These are phyloP conservation scores for Cryphonectria radicalis DNA, from an alignment of 2,329 filamentous ascomycete genomes.

Conservation along the genomic window DNA sequence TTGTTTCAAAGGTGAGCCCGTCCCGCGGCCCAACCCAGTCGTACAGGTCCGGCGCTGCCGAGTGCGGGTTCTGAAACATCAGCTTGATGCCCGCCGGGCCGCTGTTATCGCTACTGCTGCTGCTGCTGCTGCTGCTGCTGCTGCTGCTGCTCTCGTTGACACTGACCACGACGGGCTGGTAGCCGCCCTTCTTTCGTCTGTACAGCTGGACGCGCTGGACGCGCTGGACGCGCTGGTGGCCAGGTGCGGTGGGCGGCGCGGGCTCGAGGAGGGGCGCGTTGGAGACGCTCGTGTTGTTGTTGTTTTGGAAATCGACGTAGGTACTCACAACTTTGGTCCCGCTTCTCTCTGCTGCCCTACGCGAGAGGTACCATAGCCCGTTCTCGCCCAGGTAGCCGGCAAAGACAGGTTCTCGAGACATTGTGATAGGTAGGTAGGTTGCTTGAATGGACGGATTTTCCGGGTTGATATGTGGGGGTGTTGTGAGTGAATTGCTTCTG, in stretches of 20 bases:
- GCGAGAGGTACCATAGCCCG: slow-evolving; percentile 1
- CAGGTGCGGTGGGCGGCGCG: not conserved
- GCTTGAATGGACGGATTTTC: not conserved
- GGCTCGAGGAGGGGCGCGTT: no score
- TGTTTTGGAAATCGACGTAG: no score
- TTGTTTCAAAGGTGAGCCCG: not conserved
- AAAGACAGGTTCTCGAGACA: slow-evolving; percentile 4
- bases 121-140: not conserved
- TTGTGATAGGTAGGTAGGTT: not conserved
- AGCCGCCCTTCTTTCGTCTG: not conserved
- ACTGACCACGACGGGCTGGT: not conserved
- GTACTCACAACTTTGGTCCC: not conserved
- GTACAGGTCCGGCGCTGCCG: not conserved
- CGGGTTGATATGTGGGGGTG: not conserved
- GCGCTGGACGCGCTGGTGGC: not conserved
- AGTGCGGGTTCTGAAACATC: not conserved
- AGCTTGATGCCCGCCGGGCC: not conserved
- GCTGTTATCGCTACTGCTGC: not conserved
- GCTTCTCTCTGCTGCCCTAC: not conserved
- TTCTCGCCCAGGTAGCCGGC: not conserved
- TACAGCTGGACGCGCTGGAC: slow-evolving; percentile 4
- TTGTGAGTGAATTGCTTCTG: not conserved
- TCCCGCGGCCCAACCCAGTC: not conserved
- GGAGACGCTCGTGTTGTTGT: not conserved
- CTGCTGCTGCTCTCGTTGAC: not conserved